A percentile compares a stretch with the other conserved stretches of the same genome.
Conservation (phyloP, 768 basidiomycete genomes). For the Dacryopinax primogenitus region DNA sequence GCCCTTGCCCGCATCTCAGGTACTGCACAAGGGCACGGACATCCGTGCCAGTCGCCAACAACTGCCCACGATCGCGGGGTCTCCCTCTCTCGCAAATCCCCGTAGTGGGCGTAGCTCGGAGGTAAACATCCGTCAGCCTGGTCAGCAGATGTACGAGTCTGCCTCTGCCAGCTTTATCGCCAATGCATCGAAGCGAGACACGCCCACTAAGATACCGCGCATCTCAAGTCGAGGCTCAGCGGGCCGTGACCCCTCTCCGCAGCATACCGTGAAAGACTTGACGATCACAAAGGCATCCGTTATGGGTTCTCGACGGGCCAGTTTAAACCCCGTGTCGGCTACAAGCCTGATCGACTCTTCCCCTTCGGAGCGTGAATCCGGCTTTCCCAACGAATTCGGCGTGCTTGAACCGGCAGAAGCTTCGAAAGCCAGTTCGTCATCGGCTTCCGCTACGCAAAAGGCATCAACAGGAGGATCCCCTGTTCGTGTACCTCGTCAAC, state of each 20-base stretch:
- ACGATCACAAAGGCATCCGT: constrained; percentile 23
- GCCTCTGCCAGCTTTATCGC: background rate
- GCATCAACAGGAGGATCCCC: constrained; percentile 56
- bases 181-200: constrained; percentile 43
- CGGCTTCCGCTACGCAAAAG: constrained; percentile 36
- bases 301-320: constrained; percentile 49
- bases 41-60: constrained; percentile 55
- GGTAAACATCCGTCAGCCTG: background rate
- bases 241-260: constrained; percentile 45
- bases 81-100: constrained; percentile 56
- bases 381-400: constrained; percentile 50
- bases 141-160: background rate
- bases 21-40: constrained; percentile 79
- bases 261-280: constrained; percentile 39
- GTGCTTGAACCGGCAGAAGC: constrained; percentile 54
- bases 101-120: constrained; percentile 5
- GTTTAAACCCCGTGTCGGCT: constrained; percentile 40
- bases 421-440: constrained; percentile 32
- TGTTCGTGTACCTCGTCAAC: constrained; percentile 53
- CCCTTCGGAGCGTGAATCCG: constrained; percentile 36
- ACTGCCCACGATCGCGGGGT: constrained; percentile 85
- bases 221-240: constrained; percentile 77
- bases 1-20: constrained; percentile 64
- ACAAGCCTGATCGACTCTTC: constrained; percentile 48
- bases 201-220: constrained; percentile 85